Conservation (phyloP, 257 asterid species). For the Fraxinus pennsylvanica region DNA sequence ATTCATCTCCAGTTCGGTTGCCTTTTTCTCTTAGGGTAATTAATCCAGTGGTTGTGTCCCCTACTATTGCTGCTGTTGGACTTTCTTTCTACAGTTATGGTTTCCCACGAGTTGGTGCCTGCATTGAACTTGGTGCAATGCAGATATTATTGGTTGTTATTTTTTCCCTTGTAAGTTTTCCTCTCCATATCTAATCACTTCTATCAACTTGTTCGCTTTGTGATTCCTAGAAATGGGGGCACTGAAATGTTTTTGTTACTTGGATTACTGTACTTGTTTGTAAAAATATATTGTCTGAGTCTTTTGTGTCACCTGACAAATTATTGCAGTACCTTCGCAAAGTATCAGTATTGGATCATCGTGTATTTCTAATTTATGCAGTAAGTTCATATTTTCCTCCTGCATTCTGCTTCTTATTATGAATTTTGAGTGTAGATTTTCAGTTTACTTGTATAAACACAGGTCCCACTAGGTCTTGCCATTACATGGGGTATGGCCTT, state of each 20-base stretch:
- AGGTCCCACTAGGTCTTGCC: conserved; percentile 83
- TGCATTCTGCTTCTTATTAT: neutral
- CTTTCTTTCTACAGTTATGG: conserved; percentile 97
- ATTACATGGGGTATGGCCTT: conserved; percentile 88
- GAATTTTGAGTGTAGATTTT: conserved; percentile 1
- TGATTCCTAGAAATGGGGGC: neutral
- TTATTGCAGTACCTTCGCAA: conserved; percentile 92
- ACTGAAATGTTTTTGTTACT: neutral
- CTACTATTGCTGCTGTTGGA: conserved; percentile 96
- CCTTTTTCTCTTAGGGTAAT: conserved; percentile 59
- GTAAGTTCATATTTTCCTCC: conserved; percentile 41
- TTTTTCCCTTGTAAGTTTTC: conserved; percentile 82
- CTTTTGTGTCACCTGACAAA: conserved; percentile 19
- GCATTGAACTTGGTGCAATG: conserved; percentile 84
- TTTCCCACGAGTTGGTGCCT: conserved; percentile 84
- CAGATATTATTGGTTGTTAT: conserved; percentile 77
- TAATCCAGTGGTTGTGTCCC: conserved; percentile 95
- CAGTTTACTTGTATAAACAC: conserved; percentile 20
- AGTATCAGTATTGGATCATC: conserved; percentile 87
- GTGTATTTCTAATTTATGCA: conserved; percentile 81
- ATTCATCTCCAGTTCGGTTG: conserved; percentile 20
- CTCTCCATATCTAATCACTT: conserved; percentile 1
- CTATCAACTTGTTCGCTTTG: neutral
- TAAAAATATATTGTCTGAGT: neutral
- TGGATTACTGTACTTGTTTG: neutral